phyloP scores from a whole-genome alignment of 768 basidiomycete genomes.

The Dictyophora rubrovolvata region DNA sequence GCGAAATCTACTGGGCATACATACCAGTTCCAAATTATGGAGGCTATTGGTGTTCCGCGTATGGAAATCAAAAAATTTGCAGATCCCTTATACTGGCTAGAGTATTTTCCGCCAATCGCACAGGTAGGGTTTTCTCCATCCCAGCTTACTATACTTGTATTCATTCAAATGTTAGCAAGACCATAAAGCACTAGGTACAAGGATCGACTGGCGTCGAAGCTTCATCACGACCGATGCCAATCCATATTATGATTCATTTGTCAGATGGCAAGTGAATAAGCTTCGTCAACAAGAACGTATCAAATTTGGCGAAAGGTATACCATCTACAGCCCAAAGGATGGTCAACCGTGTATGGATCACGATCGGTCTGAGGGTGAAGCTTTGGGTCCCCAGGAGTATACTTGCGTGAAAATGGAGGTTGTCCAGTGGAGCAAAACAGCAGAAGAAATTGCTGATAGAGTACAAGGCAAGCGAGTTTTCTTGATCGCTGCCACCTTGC shows the following conservation, averaged over 20 bases:
- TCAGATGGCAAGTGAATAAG: conserved; percentile 97
- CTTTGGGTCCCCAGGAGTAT: conserved; percentile 91
- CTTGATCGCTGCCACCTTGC: conserved; percentile 90
- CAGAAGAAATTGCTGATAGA: conserved; percentile 49
- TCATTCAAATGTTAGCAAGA: conserved; percentile 36
- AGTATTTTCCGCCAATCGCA: conserved; percentile 94
- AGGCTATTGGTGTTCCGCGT: conserved; percentile 82
- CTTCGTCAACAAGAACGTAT: conserved; percentile 80
- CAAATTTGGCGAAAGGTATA: conserved; percentile 97
- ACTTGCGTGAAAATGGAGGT: conserved; percentile 93
- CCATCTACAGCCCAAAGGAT: conserved; percentile 97
- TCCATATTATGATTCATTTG: conserved; percentile 94
- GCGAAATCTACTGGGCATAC: conserved; percentile 89
- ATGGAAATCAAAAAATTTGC: conserved; percentile 93
- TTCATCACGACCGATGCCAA: conserved; percentile 94
- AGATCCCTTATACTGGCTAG: conserved; percentile 88
- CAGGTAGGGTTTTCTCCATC: conserved; percentile 36
- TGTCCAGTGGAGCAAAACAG: conserved; percentile 66
- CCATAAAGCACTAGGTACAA: conserved; percentile 79
- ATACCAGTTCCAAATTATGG: conserved; percentile 99
- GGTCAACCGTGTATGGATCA: conserved; percentile 99
- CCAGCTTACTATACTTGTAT: not conserved
- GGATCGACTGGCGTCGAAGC: conserved; percentile 93
- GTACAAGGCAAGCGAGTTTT: conserved; percentile 74
- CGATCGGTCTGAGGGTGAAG: conserved; percentile 92